These are phyloP conservation scores for Amanita inopinata DNA, from an alignment of 768 basidiomycete genomes.

Conservation along the genomic window DNA sequence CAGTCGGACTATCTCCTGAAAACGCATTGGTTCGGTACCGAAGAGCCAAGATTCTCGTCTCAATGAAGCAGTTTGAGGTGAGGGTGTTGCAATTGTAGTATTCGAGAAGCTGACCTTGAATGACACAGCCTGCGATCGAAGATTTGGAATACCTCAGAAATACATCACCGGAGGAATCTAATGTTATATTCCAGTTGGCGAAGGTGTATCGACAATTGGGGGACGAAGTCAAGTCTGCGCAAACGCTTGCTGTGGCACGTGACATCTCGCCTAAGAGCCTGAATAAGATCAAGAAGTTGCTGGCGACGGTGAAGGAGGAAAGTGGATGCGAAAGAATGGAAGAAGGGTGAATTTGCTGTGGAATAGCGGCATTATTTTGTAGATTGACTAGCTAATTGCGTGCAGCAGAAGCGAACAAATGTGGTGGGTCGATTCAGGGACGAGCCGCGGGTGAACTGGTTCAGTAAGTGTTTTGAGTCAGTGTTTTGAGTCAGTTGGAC, in stretches of 20 bases:
- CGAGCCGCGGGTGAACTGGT: slow-evolving; percentile 10
- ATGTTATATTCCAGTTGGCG: slow-evolving; percentile 93
- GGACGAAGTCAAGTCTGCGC: slow-evolving; percentile 69
- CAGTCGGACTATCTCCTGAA: slow-evolving; percentile 69
- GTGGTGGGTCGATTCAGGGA: slow-evolving; percentile 4
- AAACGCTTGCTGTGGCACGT: slow-evolving; percentile 80
- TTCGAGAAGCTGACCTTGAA: slow-evolving; percentile 3
- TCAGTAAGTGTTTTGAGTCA: too few species aligned
- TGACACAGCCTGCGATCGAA: slow-evolving; percentile 59
- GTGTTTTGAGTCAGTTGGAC: slow-evolving; percentile 12
- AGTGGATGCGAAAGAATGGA: slow-evolving; percentile 61
- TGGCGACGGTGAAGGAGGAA: slow-evolving; percentile 61
- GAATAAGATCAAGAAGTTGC: slow-evolving; percentile 71
- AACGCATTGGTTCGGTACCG: slow-evolving; percentile 94
- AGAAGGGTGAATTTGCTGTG: slow-evolving; percentile 42
- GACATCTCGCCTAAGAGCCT: slow-evolving; percentile 91
- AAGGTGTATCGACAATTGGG: slow-evolving; percentile 82
- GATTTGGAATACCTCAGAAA: slow-evolving; percentile 76
- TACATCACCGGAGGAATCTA: slow-evolving; percentile 89
- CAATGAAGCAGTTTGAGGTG: slow-evolving; percentile 76
- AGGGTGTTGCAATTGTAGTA: slow-evolving; percentile 22
- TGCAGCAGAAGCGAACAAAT: not conserved
- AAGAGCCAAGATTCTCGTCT: slow-evolving; percentile 83
- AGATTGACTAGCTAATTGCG: not conserved
- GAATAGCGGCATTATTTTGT: slow-evolving; percentile 7